Conservation (phyloP, 352 stramenopile genomes). For the Albugo candida region DNA sequence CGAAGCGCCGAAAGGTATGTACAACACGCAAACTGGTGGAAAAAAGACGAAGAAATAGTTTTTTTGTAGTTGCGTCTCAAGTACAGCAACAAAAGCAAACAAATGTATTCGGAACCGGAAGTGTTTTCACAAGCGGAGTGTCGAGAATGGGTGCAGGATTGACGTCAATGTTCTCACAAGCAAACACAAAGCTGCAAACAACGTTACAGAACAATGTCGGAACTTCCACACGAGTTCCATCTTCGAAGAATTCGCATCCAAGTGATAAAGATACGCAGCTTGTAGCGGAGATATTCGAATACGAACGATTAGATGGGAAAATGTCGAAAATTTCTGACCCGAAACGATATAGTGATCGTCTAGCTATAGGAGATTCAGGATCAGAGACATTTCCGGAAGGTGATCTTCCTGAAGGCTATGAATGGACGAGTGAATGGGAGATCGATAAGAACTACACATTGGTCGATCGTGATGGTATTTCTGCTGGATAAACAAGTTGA, state of each 20-base stretch:
- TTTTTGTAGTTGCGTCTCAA: slow-evolving; percentile 3
- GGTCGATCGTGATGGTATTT: slow-evolving; percentile 39
- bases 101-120: slow-evolving; percentile 1
- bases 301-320: slow-evolving; percentile 66
- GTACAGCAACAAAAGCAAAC: neutral
- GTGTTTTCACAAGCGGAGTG: slow-evolving; percentile 44
- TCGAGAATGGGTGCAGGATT: slow-evolving; percentile 41
- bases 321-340: slow-evolving; percentile 35
- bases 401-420: slow-evolving; percentile 39
- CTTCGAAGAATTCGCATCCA: slow-evolving; percentile 25
- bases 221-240: slow-evolving; percentile 8
- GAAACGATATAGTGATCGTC: slow-evolving; percentile 45
- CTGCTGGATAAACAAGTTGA: neutral
- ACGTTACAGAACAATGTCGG: slow-evolving; percentile 27
- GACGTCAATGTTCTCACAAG: slow-evolving; percentile 39
- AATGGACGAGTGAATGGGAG: slow-evolving; percentile 71
- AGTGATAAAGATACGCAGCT: slow-evolving; percentile 47
- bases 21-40: neutral
- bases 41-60: too few relatives aligned
- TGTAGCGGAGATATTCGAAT: slow-evolving; percentile 70
- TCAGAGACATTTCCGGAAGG: slow-evolving; percentile 46
- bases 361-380: slow-evolving; percentile 27
- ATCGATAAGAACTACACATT: slow-evolving; percentile 65
- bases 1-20: slow-evolving; percentile 25
- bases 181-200: slow-evolving; percentile 47